Evolutionary conservation across 768 basidiomycete genomes (phyloP).

Genomic region (Austroboletus eburneus): DNA sequence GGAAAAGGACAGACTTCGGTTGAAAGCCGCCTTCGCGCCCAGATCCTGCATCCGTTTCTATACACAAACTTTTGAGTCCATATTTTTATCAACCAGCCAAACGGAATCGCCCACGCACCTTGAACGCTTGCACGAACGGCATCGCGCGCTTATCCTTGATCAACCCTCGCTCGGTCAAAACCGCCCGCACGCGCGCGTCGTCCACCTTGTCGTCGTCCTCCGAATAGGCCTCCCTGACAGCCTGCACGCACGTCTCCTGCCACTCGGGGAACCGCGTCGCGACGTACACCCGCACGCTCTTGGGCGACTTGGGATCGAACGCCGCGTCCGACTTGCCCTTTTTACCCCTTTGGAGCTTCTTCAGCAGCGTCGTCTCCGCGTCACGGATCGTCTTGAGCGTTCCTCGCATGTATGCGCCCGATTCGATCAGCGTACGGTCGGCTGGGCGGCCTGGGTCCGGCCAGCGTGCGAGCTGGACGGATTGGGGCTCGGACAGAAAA

Average conservation of each 20-base stretch:
- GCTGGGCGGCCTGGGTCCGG: slow-evolving; percentile 60
- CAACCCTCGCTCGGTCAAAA: slow-evolving; percentile 66
- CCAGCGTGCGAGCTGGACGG: slow-evolving; percentile 83
- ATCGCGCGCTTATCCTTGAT: slow-evolving; percentile 95
- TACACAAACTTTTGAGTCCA: background rate
- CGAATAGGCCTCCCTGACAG: slow-evolving; percentile 65
- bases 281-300: slow-evolving; percentile 85
- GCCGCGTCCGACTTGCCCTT: slow-evolving; percentile 45
- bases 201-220: slow-evolving; percentile 64
- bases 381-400: slow-evolving; percentile 92
- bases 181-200: slow-evolving; percentile 70
- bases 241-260: slow-evolving; percentile 81
- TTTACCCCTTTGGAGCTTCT: slow-evolving; percentile 77
- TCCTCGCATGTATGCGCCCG: slow-evolving; percentile 80
- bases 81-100: too few species aligned
- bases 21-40: slow-evolving; percentile 73
- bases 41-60: slow-evolving; percentile 82
- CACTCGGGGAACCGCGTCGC: slow-evolving; percentile 89
- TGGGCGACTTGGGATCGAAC: slow-evolving; percentile 84
- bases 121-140: slow-evolving; percentile 84
- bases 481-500: slow-evolving; percentile 66
- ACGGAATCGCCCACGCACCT: too few species aligned
- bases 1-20: slow-evolving; percentile 77
- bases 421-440: slow-evolving; percentile 65
- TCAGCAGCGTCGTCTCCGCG: slow-evolving; percentile 73